phyloP scores from a whole-genome alignment of 192 early-diverging fungal species.

The Backusella macrospora region DNA sequence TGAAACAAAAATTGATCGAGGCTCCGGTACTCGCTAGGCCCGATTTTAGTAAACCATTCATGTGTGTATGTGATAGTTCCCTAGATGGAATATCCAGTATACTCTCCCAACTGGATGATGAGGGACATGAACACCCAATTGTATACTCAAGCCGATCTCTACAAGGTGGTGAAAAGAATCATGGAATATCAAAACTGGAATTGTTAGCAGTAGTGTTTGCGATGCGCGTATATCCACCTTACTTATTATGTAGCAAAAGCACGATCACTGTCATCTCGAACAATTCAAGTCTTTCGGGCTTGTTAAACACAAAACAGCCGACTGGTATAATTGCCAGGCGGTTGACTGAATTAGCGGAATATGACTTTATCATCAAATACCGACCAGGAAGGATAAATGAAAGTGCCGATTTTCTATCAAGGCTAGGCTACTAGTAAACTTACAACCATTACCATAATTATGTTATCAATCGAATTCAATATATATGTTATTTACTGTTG shows the following conservation, averaged over 20 bases:
- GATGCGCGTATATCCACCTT: neutral
- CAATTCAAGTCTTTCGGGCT: neutral
- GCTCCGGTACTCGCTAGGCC: neutral
- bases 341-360: neutral
- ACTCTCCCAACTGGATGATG: neutral
- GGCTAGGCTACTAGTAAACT: neutral
- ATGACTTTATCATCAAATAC: neutral
- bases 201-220: neutral
- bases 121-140: neutral
- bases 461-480: neutral
- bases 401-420: neutral
- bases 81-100: neutral
- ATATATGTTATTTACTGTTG: neutral
- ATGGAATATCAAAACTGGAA: neutral
- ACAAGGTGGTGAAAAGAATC: neutral
- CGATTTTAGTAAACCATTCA: neutral
- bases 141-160: neutral
- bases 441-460: too few relatives aligned
- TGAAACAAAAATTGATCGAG: neutral
- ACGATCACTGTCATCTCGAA: neutral
- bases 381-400: neutral
- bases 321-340: neutral
- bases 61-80: neutral
- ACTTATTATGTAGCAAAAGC: neutral
- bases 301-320: neutral